Conservation (phyloP, 2,329 filamentous ascomycete genomes). For the Chaetomium olivaceum region DNA sequence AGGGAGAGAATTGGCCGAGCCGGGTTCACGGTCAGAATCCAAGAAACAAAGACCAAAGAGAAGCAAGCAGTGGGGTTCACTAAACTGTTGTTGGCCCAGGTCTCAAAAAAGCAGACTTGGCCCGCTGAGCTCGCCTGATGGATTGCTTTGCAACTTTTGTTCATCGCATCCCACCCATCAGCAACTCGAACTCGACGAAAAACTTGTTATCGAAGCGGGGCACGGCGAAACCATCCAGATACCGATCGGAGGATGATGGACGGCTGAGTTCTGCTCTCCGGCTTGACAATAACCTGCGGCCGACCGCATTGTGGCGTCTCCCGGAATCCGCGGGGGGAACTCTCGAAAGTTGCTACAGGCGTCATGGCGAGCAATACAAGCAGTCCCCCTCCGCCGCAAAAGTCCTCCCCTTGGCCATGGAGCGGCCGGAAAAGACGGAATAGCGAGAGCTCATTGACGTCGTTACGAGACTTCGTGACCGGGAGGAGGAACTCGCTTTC, state of each 20-base stretch:
- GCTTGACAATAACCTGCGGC: slow-evolving; percentile 5
- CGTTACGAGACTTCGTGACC: slow-evolving; percentile 15
- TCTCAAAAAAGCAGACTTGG: slow-evolving; percentile 13
- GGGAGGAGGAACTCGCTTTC: slow-evolving; percentile 25
- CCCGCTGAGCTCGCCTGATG: neutral
- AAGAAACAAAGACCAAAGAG: neutral
- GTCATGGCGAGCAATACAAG: slow-evolving; percentile 9
- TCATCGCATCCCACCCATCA: neutral
- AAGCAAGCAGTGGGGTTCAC: slow-evolving; percentile 2
- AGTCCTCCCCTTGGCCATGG: slow-evolving; percentile 21
- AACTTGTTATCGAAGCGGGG: slow-evolving; percentile 3
- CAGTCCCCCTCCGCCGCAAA: slow-evolving; percentile 11
- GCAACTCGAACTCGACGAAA: neutral
- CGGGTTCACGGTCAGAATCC: neutral
- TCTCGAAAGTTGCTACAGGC: too few relatives aligned
- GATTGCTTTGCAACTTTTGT: neutral
- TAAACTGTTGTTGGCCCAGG: neutral
- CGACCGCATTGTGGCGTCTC: slow-evolving; percentile 8
- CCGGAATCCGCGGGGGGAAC: neutral
- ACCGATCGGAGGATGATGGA: slow-evolving; percentile 13
- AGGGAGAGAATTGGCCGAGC: neutral
- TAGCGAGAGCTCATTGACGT: slow-evolving; percentile 25
- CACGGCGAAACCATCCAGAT: neutral
- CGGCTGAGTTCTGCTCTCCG: slow-evolving; percentile 12
- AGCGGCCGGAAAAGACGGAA: slow-evolving; percentile 23